Evolutionary conservation across 2,329 filamentous ascomycete species (phyloP).

Genomic region (Colletotrichum sp.): DNA sequence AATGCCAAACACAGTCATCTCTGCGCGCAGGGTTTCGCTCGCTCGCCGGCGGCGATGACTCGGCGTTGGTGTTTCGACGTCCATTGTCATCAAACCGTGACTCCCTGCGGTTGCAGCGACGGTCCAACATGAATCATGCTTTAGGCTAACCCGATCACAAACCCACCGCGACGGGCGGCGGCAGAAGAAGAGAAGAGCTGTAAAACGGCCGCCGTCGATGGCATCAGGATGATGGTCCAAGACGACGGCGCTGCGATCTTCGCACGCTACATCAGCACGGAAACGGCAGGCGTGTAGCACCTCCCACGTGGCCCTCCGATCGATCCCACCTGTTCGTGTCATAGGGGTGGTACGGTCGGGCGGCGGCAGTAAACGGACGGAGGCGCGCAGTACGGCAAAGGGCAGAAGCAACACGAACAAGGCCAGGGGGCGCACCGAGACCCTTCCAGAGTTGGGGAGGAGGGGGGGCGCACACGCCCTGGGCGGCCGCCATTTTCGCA

Average conservation of each 20-base stretch:
- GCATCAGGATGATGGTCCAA: neutral
- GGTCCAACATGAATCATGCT: neutral
- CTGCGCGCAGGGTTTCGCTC: conserved; percentile 25
- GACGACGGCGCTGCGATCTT: neutral
- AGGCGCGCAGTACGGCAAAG: neutral
- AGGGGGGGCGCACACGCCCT: neutral
- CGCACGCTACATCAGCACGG: neutral
- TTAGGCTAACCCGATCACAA: neutral
- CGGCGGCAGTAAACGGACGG: neutral
- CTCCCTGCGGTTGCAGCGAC: neutral
- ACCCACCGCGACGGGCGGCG: neutral
- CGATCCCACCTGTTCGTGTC: conserved; percentile 13
- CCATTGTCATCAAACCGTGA: neutral
- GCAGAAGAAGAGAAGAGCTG: neutral
- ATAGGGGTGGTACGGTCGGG: neutral
- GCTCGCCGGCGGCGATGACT: conserved; percentile 18
- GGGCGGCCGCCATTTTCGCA: neutral
- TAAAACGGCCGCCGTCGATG: neutral
- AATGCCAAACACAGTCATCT: neutral
- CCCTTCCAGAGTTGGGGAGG: neutral
- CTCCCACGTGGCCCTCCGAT: conserved; percentile 8
- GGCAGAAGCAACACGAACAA: neutral
- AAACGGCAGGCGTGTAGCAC: neutral
- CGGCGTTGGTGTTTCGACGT: neutral
- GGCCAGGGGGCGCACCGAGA: neutral